These are phyloP conservation scores for Ensete glaucum DNA, from an alignment of 176 grass and related monocot genomes.

Conservation along the genomic window DNA sequence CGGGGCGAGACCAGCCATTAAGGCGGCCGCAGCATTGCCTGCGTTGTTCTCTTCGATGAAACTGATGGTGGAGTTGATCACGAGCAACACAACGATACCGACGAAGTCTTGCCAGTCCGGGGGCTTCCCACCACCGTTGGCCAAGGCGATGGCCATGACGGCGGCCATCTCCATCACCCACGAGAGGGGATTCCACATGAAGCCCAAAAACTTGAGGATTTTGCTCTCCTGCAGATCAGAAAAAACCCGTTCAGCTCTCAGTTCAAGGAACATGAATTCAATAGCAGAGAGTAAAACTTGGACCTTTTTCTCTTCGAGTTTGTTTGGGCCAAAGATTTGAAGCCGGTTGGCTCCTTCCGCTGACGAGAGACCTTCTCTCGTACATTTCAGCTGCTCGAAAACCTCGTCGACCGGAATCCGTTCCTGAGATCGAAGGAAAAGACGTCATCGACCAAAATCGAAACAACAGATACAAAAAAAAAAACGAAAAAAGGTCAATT, in stretches of 20 bases:
- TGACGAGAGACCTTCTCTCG: slow-evolving; percentile 36
- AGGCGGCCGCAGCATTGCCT: slow-evolving; percentile 57
- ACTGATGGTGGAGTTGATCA: slow-evolving; percentile 75
- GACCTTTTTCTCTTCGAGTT: slow-evolving; percentile 59
- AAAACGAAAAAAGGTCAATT: background rate
- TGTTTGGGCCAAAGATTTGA: slow-evolving; percentile 41
- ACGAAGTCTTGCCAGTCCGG: slow-evolving; percentile 56
- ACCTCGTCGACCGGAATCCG: slow-evolving; percentile 53
- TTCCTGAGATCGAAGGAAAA: slow-evolving; percentile 21
- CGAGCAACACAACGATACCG: slow-evolving; percentile 38
- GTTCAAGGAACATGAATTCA: background rate
- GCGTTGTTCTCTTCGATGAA: slow-evolving; percentile 70
- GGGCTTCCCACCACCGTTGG: slow-evolving; percentile 25
- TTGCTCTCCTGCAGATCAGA: slow-evolving; percentile 45
- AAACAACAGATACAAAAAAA: background rate
- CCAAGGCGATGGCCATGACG: slow-evolving; percentile 65
- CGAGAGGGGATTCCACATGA: slow-evolving; percentile 74
- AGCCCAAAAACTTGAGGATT: slow-evolving; percentile 64
- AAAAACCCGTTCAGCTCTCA: background rate
- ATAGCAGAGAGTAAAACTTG: background rate
- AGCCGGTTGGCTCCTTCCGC: slow-evolving; percentile 32
- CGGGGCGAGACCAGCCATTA: slow-evolving; percentile 61
- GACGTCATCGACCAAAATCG: background rate
- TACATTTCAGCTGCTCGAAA: slow-evolving; percentile 47
- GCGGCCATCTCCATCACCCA: slow-evolving; percentile 74